Evolutionary conservation across 345 rosid species (phyloP).

Genomic region (Iberis pinnata): DNA sequence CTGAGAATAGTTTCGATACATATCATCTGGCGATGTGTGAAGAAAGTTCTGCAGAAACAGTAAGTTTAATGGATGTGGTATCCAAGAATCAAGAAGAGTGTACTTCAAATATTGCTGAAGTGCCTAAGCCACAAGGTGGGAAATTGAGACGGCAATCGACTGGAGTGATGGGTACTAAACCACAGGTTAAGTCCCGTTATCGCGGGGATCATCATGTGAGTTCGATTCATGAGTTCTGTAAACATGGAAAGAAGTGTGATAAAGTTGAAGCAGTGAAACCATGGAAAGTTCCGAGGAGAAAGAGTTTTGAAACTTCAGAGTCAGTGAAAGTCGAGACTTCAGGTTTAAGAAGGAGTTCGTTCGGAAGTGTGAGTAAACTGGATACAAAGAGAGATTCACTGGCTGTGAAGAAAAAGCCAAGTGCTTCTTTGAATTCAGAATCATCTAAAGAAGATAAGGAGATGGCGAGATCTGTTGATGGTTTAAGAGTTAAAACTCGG

Average conservation of each 20-base stretch:
- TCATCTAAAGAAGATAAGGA: slow-evolving; percentile 11
- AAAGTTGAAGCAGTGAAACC: slow-evolving; percentile 32
- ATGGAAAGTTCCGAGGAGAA: slow-evolving; percentile 25
- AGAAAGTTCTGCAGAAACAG: not conserved
- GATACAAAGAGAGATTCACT: slow-evolving; percentile 21
- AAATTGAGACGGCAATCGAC: slow-evolving; percentile 40
- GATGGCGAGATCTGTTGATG: slow-evolving; percentile 13
- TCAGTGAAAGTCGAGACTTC: slow-evolving; percentile 18
- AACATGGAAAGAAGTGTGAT: slow-evolving; percentile 37
- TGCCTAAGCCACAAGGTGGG: slow-evolving; percentile 21
- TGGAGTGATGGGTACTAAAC: slow-evolving; percentile 32
- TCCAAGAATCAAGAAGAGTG: slow-evolving; percentile 14
- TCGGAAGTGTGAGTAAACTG: slow-evolving; percentile 4
- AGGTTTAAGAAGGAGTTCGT: slow-evolving; percentile 21
- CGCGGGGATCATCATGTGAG: slow-evolving; percentile 42
- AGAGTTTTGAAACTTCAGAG: slow-evolving; percentile 19
- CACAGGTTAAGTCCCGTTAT: slow-evolving; percentile 47
- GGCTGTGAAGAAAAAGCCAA: slow-evolving; percentile 15
- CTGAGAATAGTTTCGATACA: not conserved
- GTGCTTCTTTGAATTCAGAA: slow-evolving; percentile 21
- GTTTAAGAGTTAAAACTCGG: slow-evolving; percentile 16
- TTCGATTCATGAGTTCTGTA: slow-evolving; percentile 84
- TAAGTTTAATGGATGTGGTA: slow-evolving; percentile 7
- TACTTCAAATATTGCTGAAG: slow-evolving; percentile 5
- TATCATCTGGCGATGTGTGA: slow-evolving; percentile 1